Conservation (phyloP, 352 stramenopile genomes). For the Aphanomyces invadans region DNA sequence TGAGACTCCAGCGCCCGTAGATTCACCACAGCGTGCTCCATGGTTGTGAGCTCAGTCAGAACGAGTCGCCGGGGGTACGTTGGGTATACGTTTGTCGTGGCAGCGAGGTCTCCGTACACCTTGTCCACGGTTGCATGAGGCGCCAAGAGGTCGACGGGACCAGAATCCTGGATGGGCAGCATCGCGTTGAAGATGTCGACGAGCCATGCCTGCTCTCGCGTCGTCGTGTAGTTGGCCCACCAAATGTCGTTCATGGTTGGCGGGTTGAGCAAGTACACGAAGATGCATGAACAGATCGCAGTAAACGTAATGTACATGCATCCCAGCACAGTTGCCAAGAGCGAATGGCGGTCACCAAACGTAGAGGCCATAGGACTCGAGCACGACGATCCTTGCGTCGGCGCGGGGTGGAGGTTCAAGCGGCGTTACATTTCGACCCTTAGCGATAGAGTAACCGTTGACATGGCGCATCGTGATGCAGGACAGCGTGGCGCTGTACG, state of each 20-base stretch:
- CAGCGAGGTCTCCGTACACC: background rate
- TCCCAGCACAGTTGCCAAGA: too few relatives aligned
- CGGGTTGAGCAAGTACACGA: too few relatives aligned
- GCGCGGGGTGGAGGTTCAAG: too few relatives aligned
- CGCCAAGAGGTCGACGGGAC: background rate
- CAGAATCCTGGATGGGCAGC: background rate
- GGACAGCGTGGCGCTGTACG: too few relatives aligned
- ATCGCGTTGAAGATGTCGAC: conserved; percentile 10
- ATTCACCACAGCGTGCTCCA: background rate
- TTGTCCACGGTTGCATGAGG: background rate
- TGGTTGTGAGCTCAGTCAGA: background rate
- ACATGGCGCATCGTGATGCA: too few relatives aligned
- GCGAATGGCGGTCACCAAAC: too few relatives aligned
- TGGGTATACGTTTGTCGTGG: background rate
- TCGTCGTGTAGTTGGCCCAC: conserved; percentile 8
- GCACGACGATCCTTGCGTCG: too few relatives aligned
- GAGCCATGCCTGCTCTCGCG: conserved; percentile 1
- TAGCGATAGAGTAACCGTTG: too few relatives aligned
- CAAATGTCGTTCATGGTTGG: conserved; percentile 24
- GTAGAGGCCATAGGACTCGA: too few relatives aligned
- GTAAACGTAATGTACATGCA: too few relatives aligned
- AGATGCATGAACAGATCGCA: too few relatives aligned
- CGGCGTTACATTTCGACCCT: too few relatives aligned
- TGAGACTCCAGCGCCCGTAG: background rate
- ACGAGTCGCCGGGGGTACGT: conserved; percentile 4